A percentile compares a stretch with the other conserved stretches of the same genome.
Evolutionary conservation across 2,329 filamentous ascomycete genomes (phyloP).

Genomic region (Neofusicoccum ribis): DNA sequence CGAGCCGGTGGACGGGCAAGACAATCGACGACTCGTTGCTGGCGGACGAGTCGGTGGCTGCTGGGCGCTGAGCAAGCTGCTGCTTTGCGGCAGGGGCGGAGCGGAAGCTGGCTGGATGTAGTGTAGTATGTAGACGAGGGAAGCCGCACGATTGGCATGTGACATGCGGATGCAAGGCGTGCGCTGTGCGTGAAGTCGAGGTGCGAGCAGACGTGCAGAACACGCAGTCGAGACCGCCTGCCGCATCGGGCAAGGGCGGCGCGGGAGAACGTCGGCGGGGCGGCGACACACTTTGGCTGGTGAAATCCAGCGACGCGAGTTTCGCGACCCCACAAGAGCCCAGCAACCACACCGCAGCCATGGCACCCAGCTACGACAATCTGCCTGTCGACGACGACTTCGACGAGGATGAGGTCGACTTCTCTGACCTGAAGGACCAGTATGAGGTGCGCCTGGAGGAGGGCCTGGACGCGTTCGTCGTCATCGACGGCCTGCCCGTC

Average conservation of each 20-base stretch:
- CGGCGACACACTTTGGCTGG: constrained; percentile 5
- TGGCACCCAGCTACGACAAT: constrained; percentile 93
- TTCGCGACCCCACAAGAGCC: constrained; percentile 17
- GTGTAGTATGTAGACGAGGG: not conserved
- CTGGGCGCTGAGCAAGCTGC: not conserved
- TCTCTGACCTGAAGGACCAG: constrained; percentile 89
- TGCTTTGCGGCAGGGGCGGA: no score
- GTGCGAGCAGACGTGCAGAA: no score
- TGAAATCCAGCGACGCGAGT: constrained; percentile 19
- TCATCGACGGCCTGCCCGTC: constrained; percentile 88
- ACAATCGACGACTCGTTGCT: not conserved
- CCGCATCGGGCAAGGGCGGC: constrained; percentile 3
- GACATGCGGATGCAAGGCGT: not conserved
- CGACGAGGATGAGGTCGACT: constrained; percentile 91
- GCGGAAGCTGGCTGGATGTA: not conserved
- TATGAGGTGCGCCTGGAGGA: constrained; percentile 96
- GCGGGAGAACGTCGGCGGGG: constrained; percentile 2
- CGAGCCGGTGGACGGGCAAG: not conserved
- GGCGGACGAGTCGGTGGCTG: not conserved
- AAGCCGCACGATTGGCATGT: not conserved
- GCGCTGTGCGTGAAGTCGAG: no score
- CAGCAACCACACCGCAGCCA: constrained; percentile 50
- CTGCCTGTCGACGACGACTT: constrained; percentile 89
- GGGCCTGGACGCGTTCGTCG: constrained; percentile 93
- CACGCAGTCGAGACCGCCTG: not conserved